Percentiles rank a stretch among this genome's conserved stretches.
Evolutionary conservation across 768 basidiomycete genomes (phyloP).

Genomic region (Xerocomus brunneocitrinus): DNA sequence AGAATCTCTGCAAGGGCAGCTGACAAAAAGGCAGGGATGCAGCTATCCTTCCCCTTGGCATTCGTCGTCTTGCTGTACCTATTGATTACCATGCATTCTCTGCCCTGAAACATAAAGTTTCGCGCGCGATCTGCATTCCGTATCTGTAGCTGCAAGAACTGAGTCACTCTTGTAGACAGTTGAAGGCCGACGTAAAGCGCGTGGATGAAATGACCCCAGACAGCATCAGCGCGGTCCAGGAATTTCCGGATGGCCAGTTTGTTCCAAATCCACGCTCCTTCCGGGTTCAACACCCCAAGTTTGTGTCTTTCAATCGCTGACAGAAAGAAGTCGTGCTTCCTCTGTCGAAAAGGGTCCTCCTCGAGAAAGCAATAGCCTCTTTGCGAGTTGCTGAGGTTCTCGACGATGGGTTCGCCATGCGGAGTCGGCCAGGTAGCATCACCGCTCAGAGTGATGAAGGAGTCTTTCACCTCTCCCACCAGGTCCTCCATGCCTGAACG

Average conservation of each 20-base stretch:
- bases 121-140: neutral
- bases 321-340: neutral
- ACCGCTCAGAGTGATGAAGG: neutral
- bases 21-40: conserved; percentile 1
- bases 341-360: neutral
- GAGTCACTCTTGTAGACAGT: neutral
- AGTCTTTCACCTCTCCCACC: neutral
- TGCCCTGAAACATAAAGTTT: conserved; percentile 5
- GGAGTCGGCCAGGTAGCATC: neutral
- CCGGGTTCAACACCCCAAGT: neutral
- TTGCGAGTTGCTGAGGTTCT: neutral
- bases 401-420: accelerated
- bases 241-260: neutral
- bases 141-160: conserved; percentile 4
- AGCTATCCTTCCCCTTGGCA: neutral
- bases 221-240: neutral
- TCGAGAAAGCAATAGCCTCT: conserved; percentile 4
- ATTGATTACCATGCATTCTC: neutral
- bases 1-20: neutral
- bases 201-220: conserved; percentile 1
- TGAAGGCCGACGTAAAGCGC: neutral
- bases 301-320: neutral
- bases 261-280: neutral
- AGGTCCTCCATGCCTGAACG: neutral
- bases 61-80: conserved; percentile 10